Percentiles rank a stretch among this genome's conserved stretches.
These are phyloP conservation scores for Symbiodinium pilosum DNA, from an alignment of 73 alveolate species.

Conservation along the genomic window DNA sequence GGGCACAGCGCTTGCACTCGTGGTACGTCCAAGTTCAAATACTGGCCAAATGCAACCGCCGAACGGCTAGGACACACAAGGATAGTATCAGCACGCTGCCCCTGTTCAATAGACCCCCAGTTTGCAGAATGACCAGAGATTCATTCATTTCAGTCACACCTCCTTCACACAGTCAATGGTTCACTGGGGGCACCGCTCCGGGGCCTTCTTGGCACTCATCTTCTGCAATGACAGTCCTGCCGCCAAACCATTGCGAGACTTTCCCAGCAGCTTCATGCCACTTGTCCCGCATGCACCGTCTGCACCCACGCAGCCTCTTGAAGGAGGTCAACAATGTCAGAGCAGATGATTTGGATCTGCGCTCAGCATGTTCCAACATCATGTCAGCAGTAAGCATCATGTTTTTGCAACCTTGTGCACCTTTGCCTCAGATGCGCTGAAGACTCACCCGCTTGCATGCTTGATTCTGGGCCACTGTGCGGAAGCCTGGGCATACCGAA, in stretches of 20 bases:
- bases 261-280: too few species aligned
- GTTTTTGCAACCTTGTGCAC: neutral
- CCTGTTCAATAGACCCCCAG: too few species aligned
- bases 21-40: neutral
- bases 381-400: neutral
- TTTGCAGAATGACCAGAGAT: too few species aligned
- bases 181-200: too few species aligned
- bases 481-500: neutral
- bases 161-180: too few species aligned
- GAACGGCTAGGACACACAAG: too few species aligned
- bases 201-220: conserved; percentile 46
- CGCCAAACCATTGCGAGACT: too few species aligned
- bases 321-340: conserved; percentile 27
- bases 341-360: conserved; percentile 14
- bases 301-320: neutral
- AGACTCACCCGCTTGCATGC: neutral
- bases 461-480: conserved; percentile 34
- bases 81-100: too few species aligned
- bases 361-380: too few species aligned
- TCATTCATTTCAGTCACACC: too few species aligned
- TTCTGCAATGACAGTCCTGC: conserved; percentile 38
- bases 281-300: neutral
- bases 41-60: neutral
- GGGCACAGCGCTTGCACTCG: neutral
- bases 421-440: neutral